phyloP scores from a whole-genome alignment of 2,329 filamentous ascomycete species.

The Zasmidium cellare region DNA sequence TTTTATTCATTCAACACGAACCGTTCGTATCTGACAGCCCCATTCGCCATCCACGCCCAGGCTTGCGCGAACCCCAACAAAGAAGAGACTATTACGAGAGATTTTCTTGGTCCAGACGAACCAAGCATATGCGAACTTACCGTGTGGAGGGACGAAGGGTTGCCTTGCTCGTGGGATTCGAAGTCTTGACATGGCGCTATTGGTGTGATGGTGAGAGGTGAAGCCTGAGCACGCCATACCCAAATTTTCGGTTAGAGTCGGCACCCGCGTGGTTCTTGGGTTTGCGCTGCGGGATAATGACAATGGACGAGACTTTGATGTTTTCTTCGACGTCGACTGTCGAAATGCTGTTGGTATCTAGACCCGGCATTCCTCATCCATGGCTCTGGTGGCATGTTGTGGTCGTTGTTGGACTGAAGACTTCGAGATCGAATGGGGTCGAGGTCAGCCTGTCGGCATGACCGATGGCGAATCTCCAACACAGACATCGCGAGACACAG shows the following conservation, averaged over 20 bases:
- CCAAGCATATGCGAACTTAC: neutral
- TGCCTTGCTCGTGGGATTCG: neutral
- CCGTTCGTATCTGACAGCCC: neutral
- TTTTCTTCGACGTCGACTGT: no score
- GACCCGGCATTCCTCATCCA: no score
- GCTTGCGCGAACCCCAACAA: constrained; percentile 6
- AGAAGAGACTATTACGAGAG: constrained; percentile 14
- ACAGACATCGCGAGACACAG: no score
- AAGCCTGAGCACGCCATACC: constrained; percentile 10
- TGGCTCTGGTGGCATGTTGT: no score
- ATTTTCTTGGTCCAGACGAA: neutral
- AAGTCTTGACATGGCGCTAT: no score
- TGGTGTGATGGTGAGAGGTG: constrained; percentile 1
- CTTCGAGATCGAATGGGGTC: no score
- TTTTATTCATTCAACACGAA: neutral
- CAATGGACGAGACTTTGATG: no score
- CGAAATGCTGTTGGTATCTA: no score
- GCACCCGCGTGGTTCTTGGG: neutral
- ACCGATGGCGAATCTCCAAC: no score
- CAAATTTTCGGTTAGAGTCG: constrained; percentile 5
- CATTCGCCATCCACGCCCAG: constrained; percentile 15
- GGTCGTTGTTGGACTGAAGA: no score
- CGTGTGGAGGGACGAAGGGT: neutral
- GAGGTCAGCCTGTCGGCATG: no score
- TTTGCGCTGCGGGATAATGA: neutral